Conservation (phyloP, 2,329 filamentous ascomycete genomes). For the Colletotrichum phormii region DNA sequence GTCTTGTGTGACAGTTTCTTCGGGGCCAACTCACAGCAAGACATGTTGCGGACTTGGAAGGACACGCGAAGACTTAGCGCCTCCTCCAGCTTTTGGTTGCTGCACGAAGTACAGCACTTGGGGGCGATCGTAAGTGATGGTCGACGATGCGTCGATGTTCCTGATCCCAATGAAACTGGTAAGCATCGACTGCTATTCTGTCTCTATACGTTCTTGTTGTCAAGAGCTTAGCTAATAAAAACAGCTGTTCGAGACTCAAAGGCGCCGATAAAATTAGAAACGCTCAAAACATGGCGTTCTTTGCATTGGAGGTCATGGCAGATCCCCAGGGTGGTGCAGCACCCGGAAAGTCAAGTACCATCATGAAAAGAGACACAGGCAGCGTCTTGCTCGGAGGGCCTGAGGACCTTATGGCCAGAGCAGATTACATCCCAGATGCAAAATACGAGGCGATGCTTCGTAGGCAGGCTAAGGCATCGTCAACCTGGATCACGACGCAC, state of each 20-base stretch:
- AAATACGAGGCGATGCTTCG: background rate
- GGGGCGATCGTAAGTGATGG: background rate
- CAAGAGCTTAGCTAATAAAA: background rate
- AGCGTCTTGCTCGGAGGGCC: background rate
- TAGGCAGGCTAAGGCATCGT: background rate
- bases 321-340: slow-evolving; percentile 1
- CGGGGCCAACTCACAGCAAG: background rate
- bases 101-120: slow-evolving; percentile 14
- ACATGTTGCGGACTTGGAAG: background rate
- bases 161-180: background rate
- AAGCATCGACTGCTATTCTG: fast-evolving
- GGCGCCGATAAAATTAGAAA: slow-evolving; percentile 5
- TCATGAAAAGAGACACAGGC: slow-evolving; percentile 10
- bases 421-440: background rate
- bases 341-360: background rate
- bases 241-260: slow-evolving; percentile 5
- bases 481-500: background rate
- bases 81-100: background rate
- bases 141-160: slow-evolving; percentile 5
- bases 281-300: slow-evolving; percentile 11
- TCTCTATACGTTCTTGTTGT: no score
- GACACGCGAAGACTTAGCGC: background rate
- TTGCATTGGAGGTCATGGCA: slow-evolving; percentile 13
- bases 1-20: background rate
- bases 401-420: background rate